Evolutionary conservation across 2,329 filamentous ascomycete species (phyloP), one percentile per base, ranked within the genome.

Genomic region (Sporothrix variecibatus): DNA sequence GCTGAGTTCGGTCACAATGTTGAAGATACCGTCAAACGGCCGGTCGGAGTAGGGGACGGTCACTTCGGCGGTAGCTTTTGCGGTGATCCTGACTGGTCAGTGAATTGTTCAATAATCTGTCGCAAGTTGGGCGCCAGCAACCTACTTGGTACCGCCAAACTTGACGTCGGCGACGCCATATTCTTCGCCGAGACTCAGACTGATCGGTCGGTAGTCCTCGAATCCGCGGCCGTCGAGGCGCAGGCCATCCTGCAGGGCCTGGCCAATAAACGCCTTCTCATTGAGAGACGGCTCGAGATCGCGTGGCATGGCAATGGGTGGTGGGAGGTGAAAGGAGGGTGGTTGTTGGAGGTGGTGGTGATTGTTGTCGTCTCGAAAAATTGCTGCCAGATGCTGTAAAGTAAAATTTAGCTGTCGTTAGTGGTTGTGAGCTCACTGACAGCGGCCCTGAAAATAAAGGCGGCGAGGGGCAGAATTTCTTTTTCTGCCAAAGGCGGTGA

Each of bases 1-100:
- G 76, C 93, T 94, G 79, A 99, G 90, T 82, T 98, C 96, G 73
- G 95, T 93, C 72, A 91, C 89, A 81, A 98, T 98, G 78, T 91
- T 94, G 86, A 98, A 98, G 82, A 97, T 89, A 81, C 96, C 96
- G 82, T 98, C 96, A 81, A 97, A 97, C 75, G 95, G 95, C 76
- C 95, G 92, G 83, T 98, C 95, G 72, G 92, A 83, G 80, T 92
- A 94, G 60, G 96, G 95, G 53, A 93, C 90, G 12, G 93, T 93
- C 76, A 98, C 93, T 84, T 97, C 94, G 76, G 94, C 93, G 2
- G 94, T 95, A 75, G 97, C 92, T 76, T 93, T 93, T 73, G 92
- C 94, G 75, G 97, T 85, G 74, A 98, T 89, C 79, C 95, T 97
- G 78, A 34, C n/a, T 3, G 51, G 28, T 53, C 49, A 2, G 20